A percentile compares a stretch with the other conserved stretches of the same genome.
Evolutionary conservation across 1,284 basidiomycete genomes (phyloP).

Genomic region (Porogramme epimiltina): DNA sequence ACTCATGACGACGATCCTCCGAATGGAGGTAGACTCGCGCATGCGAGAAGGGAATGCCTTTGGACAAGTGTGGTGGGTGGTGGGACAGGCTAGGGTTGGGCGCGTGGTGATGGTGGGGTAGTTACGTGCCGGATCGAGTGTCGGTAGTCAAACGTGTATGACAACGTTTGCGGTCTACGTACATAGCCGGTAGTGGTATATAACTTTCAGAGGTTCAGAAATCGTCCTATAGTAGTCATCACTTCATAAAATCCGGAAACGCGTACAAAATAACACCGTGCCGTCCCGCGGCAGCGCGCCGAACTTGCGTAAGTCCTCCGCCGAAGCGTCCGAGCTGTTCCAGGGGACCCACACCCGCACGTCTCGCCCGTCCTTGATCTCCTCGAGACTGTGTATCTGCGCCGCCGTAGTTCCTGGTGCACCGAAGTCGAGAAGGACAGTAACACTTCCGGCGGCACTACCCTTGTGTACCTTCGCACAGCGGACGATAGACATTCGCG

Average conservation of each 20-base stretch:
- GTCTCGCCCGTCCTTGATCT: constrained; percentile 21
- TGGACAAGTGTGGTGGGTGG: no score
- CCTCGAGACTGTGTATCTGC: constrained; percentile 19
- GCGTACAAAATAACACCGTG: constrained; percentile 6
- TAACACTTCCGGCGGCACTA: constrained; percentile 11
- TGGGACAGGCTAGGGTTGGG: no score
- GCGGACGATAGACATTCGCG: constrained; percentile 21
- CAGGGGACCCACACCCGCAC: constrained; percentile 28
- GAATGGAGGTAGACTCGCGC: no score
- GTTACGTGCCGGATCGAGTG: no score
- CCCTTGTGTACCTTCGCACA: constrained; percentile 16
- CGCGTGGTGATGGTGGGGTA: no score
- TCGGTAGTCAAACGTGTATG: no score
- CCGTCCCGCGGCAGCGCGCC: constrained; percentile 7
- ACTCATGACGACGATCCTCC: no score
- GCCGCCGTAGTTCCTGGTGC: constrained; percentile 5
- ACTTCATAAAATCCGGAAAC: constrained; percentile 7
- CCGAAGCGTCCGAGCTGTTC: constrained; percentile 12
- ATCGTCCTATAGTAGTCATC: no score
- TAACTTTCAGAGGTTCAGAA: no score
- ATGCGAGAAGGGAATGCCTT: no score
- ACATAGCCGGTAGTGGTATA: no score
- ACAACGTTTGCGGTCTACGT: no score
- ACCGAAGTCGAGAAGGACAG: constrained; percentile 26
- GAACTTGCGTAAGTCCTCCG: constrained; percentile 1